phyloP scores from a whole-genome alignment of 495 filamentous ascomycete species.

The Hypoxylon lienhwacheense region DNA sequence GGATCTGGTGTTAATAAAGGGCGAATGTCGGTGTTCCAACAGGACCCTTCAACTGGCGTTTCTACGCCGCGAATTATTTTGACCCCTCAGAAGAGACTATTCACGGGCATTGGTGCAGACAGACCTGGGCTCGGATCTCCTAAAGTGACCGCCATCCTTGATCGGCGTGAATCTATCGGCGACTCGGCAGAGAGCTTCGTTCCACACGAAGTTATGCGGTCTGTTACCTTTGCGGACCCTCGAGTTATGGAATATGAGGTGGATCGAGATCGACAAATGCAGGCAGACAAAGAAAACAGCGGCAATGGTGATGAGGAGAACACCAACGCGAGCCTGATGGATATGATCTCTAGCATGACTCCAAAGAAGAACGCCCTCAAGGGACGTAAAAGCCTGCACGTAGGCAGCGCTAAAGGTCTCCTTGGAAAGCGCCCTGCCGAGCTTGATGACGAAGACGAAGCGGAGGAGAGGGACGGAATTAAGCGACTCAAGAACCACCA shows the following conservation, averaged over 20 bases:
- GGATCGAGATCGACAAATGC: constrained; percentile 66
- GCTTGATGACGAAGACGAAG: constrained; percentile 70
- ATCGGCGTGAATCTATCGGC: constrained; percentile 70
- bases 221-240: constrained; percentile 68
- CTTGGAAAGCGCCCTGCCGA: constrained; percentile 75
- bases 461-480: constrained; percentile 62
- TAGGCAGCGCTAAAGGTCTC: constrained; percentile 72
- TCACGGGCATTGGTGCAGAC: constrained; percentile 75
- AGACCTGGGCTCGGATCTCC: constrained; percentile 78
- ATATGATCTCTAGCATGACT: constrained; percentile 75
- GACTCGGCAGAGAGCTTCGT: constrained; percentile 65
- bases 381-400: constrained; percentile 74
- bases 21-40: constrained; percentile 57
- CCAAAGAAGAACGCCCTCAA: constrained; percentile 71
- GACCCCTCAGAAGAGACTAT: constrained; percentile 62
- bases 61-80: constrained; percentile 66
- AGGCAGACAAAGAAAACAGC: constrained; percentile 63
- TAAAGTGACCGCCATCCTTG: constrained; percentile 70
- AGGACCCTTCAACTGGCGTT: constrained; percentile 58
- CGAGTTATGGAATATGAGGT: constrained; percentile 67
- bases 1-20: constrained; percentile 29
- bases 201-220: constrained; percentile 45
- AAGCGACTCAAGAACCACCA: constrained; percentile 71
- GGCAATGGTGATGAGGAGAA: constrained; percentile 55
- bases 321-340: constrained; percentile 65